A percentile compares a stretch with the other conserved stretches of the same genome.
Conservation (phyloP, 2,329 filamentous ascomycete species). For the Ophiostoma tasmaniense region DNA sequence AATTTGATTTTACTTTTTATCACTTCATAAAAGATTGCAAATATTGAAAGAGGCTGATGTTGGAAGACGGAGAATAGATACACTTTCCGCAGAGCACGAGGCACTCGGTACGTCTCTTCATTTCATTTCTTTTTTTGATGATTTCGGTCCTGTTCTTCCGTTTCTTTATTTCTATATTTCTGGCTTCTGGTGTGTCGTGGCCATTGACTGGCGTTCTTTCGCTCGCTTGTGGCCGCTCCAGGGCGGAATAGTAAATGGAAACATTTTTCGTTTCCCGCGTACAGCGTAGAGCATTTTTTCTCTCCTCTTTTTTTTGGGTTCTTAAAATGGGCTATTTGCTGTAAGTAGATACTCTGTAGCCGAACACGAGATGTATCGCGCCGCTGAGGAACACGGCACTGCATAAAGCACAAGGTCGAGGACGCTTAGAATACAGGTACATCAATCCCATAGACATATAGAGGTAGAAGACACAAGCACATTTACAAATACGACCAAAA, state of each 20-base stretch:
- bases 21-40: neutral
- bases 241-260: neutral
- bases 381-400: no score
- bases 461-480: neutral
- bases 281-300: no score
- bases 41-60: neutral
- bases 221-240: neutral
- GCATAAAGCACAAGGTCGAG: neutral
- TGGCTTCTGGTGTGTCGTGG: no score
- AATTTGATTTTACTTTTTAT: neutral
- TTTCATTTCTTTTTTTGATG: no score
- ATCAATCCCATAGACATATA: neutral
- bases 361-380: no score
- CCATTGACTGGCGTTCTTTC: neutral
- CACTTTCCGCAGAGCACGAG: neutral
- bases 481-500: neutral
- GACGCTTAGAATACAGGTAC: neutral
- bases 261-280: neutral
- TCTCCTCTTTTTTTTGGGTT: no score
- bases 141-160: no score
- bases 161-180: no score
- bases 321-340: no score
- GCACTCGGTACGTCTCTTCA: neutral
- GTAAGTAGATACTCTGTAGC: no score
- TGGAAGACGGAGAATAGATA: neutral